These are phyloP conservation scores for Yamadazyma mexicana DNA, from an alignment of 1,139 yeast genomes.

Conservation along the genomic window DNA sequence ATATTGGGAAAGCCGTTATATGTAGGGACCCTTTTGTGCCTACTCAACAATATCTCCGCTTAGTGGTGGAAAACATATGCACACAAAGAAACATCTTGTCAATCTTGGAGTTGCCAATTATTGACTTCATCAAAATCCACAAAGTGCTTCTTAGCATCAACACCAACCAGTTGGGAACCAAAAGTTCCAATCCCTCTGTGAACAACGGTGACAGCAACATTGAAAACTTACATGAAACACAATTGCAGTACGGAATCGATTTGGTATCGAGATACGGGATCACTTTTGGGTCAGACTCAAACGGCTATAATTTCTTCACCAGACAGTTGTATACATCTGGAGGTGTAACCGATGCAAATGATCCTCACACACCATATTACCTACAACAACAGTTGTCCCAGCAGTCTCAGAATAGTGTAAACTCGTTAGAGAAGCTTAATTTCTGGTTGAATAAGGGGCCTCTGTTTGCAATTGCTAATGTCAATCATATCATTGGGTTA, in stretches of 20 bases:
- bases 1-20: slow-evolving; percentile 73
- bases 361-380: slow-evolving; percentile 36
- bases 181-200: slow-evolving; percentile 7
- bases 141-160: slow-evolving; percentile 57
- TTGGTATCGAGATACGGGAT: slow-evolving; percentile 69
- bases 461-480: slow-evolving; percentile 71
- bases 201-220: slow-evolving; percentile 10
- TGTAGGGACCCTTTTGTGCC: slow-evolving; percentile 84
- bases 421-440: slow-evolving; percentile 56
- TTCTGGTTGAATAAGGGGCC: slow-evolving; percentile 79
- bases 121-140: slow-evolving; percentile 66
- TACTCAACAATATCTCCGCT: slow-evolving; percentile 69
- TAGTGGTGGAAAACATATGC: slow-evolving; percentile 77
- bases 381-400: slow-evolving; percentile 26
- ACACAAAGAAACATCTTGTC: slow-evolving; percentile 67
- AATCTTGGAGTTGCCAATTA: slow-evolving; percentile 57
- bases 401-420: slow-evolving; percentile 23
- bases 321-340: slow-evolving; percentile 45
- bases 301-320: slow-evolving; percentile 65
- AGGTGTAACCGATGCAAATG: slow-evolving; percentile 27
- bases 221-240: slow-evolving; percentile 41
- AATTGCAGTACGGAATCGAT: slow-evolving; percentile 55
- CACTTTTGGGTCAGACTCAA: slow-evolving; percentile 67
- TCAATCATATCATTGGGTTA: slow-evolving; percentile 71
- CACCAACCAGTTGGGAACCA: slow-evolving; percentile 35